Conservation (phyloP, 2,329 filamentous ascomycete genomes). For the Xylariaceae sp. region DNA sequence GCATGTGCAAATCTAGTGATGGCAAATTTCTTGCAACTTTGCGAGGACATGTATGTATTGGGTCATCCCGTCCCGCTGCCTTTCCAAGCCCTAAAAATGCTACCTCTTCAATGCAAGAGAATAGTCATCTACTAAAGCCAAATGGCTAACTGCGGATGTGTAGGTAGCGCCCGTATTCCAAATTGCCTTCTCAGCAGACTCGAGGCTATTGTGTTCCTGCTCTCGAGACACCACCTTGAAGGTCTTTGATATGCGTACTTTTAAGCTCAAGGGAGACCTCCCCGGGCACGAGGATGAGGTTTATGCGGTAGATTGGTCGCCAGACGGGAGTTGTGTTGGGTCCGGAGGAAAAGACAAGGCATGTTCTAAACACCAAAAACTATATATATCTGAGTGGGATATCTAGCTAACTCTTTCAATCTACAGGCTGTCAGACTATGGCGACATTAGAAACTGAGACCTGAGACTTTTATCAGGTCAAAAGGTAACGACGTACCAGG, state of each 20-base stretch:
- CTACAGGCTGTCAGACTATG: not conserved
- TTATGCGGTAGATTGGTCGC: slow-evolving; percentile 77
- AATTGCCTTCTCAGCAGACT: slow-evolving; percentile 88
- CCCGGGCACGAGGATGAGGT: slow-evolving; percentile 25
- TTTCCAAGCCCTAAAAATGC: not conserved
- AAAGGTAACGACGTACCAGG: too few species aligned
- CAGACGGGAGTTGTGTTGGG: slow-evolving; percentile 81
- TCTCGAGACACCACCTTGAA: slow-evolving; percentile 89
- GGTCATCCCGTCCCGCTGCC: not conserved
- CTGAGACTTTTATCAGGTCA: too few species aligned
- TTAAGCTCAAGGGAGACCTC: slow-evolving; percentile 55
- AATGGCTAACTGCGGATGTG: too few species aligned
- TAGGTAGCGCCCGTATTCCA: slow-evolving; percentile 78
- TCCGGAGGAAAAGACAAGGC: slow-evolving; percentile 93
- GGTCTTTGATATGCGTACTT: slow-evolving; percentile 85
- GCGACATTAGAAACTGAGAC: too few species aligned
- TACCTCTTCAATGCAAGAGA: not conserved
- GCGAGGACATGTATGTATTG: slow-evolving; percentile 69
- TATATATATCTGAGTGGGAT: not conserved
- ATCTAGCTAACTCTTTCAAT: not conserved
- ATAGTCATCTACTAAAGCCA: slow-evolving; percentile 10
- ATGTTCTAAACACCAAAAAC: not conserved
- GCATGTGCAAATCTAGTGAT: slow-evolving; percentile 40
- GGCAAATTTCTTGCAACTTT: slow-evolving; percentile 82
- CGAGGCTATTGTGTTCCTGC: slow-evolving; percentile 69